Base-by-base conservation (phyloP, 1,284 basidiomycete species). In the Mycosarcoma maydis region DNA sequence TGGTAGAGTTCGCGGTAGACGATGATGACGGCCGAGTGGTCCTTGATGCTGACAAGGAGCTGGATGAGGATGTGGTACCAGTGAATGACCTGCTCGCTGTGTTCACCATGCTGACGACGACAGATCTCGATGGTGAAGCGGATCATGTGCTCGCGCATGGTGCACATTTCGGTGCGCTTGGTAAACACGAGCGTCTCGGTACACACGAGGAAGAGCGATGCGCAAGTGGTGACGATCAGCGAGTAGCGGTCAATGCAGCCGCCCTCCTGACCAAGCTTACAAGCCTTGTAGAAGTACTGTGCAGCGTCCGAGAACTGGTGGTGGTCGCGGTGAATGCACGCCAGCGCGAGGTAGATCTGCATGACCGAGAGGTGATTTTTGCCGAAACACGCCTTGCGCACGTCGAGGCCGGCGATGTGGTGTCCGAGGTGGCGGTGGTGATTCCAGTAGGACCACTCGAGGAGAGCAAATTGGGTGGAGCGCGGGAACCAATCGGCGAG, bases 41-140 rank as follows among this genome's bases (percentile, higher is more conserved):
- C 45, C 33, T 47, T 27, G 45, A 36, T 38, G 23, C 33, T 24
- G 33, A 36, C 23, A n/a, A 36, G 45, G 20, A 47, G 45, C 45
- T 37, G 33, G 45, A 47, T 47, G 23, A 47, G 45, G 14, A 47
- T 10, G n/a, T 37, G 33, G 34, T 47, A 47, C 45, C 23, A 37
- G 33, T 37, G 23, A 24, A 47, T 22, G 33, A 47, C 33, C 33
- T 36, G 33, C 17, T 47, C 45, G 45, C 45, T 47, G 34, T 47
- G 33, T 26, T 47, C 45, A 23, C 33, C 45, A 34, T 47, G 45
- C 45, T 47, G 45, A 11, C 45, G 45, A 13, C 45, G 45, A n/a
- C 45, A 47, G 33, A 47, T 20, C 23, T 47, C 45, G 26, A 47
- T 37, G 8, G 45, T 47, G 23, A 36, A 47, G 23, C 45, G 45